Percentiles rank a stretch among this genome's conserved stretches.
Evolutionary conservation across 371 early-diverging fungal species (phyloP).

Genomic region (Mycotypha africana): DNA sequence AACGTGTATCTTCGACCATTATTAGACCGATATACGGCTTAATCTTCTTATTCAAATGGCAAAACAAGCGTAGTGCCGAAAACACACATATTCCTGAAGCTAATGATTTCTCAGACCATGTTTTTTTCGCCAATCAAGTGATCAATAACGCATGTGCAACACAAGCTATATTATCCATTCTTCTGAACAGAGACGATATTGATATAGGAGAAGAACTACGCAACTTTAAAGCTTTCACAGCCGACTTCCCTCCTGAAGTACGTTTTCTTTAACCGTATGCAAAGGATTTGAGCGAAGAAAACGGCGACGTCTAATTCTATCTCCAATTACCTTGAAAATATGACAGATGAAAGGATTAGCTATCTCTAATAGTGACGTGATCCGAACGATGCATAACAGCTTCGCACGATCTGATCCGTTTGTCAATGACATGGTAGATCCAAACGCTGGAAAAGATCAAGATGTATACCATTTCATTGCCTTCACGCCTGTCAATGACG

Average conservation of each 20-base stretch:
- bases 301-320: too few species aligned
- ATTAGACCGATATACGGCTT: conserved; percentile 76
- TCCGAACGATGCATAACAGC: conserved; percentile 81
- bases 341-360: conserved; percentile 81
- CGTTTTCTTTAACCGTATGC: not conserved
- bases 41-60: conserved; percentile 90
- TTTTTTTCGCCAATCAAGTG: conserved; percentile 80
- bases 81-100: conserved; percentile 2
- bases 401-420: conserved; percentile 79
- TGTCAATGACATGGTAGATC: conserved; percentile 60
- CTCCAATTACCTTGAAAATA: not conserved
- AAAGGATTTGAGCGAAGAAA: too few species aligned
- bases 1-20: too few species aligned
- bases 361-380: conserved; percentile 74
- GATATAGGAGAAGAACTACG: conserved; percentile 69
- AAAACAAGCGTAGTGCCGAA: conserved; percentile 36
- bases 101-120: conserved; percentile 29
- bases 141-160: conserved; percentile 91
- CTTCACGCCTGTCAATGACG: conserved; percentile 76
- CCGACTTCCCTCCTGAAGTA: conserved; percentile 77
- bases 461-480: conserved; percentile 88
- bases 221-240: conserved; percentile 76
- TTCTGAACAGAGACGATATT: conserved; percentile 69
- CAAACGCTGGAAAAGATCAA: conserved; percentile 59
- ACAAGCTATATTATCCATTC: conserved; percentile 86